A percentile compares a stretch with the other conserved stretches of the same genome.
Conservation (phyloP, 2,329 filamentous ascomycete species). For the Cercospora sp. region DNA sequence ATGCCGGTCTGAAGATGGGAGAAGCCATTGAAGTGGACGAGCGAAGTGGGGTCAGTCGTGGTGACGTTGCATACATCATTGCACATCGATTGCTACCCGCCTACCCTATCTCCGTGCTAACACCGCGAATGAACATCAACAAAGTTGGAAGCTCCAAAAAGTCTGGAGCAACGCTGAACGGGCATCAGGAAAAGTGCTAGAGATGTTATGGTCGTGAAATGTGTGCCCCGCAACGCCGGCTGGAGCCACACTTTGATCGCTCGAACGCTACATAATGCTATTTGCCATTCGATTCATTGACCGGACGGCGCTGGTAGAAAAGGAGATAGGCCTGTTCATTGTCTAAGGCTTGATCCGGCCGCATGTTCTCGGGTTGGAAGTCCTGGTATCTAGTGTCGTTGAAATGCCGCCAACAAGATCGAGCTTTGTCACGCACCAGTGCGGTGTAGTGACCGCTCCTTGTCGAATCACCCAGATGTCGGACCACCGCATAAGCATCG, state of each 20-base stretch:
- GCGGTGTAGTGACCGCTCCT: slow-evolving; percentile 79
- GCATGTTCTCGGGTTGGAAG: slow-evolving; percentile 56
- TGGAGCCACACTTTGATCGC: background rate
- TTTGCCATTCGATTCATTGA: slow-evolving; percentile 13
- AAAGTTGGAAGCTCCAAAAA: background rate
- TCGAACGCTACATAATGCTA: slow-evolving; percentile 11
- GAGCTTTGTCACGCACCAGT: slow-evolving; percentile 53
- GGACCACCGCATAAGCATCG: slow-evolving; percentile 81
- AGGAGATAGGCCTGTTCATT: slow-evolving; percentile 66
- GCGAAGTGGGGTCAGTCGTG: background rate
- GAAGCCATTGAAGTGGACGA: slow-evolving; percentile 2
- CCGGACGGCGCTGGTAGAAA: slow-evolving; percentile 51
- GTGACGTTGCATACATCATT: slow-evolving; percentile 10
- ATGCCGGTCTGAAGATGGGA: background rate
- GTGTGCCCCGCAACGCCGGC: background rate
- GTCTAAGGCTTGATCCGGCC: slow-evolving; percentile 46
- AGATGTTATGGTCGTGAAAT: background rate
- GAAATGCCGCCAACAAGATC: slow-evolving; percentile 61
- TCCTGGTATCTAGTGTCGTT: slow-evolving; percentile 59
- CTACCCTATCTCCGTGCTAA: slow-evolving; percentile 1
- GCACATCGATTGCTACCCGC: slow-evolving; percentile 2
- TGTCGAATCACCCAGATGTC: slow-evolving; percentile 68
- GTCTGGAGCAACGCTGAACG: background rate
- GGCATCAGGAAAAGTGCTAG: background rate
- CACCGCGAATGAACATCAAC: background rate